phyloP scores from a whole-genome alignment of 352 stramenopile genomes.

The Pythium folliculosum region DNA sequence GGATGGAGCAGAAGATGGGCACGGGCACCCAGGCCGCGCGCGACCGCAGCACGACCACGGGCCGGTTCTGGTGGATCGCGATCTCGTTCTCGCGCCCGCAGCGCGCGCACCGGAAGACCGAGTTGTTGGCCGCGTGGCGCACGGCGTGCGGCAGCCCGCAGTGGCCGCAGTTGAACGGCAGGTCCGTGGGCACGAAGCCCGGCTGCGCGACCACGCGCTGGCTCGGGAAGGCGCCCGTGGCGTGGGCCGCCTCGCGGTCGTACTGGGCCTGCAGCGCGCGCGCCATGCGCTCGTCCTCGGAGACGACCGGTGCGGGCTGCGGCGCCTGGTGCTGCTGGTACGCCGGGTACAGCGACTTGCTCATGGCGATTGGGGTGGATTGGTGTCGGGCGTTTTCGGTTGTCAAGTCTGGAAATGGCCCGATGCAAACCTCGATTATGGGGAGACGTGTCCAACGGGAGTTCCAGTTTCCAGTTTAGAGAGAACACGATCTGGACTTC shows the following conservation, averaged over 20 bases:
- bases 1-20: conserved; percentile 67
- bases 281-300: conserved; percentile 53
- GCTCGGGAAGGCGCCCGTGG: neutral
- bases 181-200: conserved; percentile 28
- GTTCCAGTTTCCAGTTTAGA: conserved; percentile 23
- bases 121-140: conserved; percentile 52
- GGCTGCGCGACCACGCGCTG: conserved; percentile 44
- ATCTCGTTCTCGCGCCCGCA: conserved; percentile 71
- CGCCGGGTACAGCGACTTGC: conserved; percentile 28
- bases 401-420: neutral
- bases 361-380: conserved; percentile 14
- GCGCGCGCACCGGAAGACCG: conserved; percentile 59
- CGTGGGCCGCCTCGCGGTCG: conserved; percentile 28
- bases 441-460: conserved; percentile 9
- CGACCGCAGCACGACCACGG: conserved; percentile 47
- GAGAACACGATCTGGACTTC: neutral
- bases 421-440: no score
- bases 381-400: neutral
- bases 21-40: conserved; percentile 53
- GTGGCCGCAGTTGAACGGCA: conserved; percentile 64
- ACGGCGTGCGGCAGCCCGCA: conserved; percentile 66
- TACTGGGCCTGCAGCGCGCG: conserved; percentile 56
- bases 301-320: conserved; percentile 27
- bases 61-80: conserved; percentile 37
- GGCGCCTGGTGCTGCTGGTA: conserved; percentile 17